Conservation (phyloP, 176 grass and related monocot species). For the Zea mays region Zm-B73-REFERENCE-NAM-5.0 NC_050101.1:167469501-167470000, state of each 20-base stretch:
- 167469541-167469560: too few relatives aligned
- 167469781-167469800: not conserved
- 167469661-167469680: not conserved
- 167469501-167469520: not conserved
- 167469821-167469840: slow-evolving; percentile 89
- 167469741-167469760: not conserved
- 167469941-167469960: not conserved
- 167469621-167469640: not conserved
- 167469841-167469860: slow-evolving; percentile 87
- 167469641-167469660: not conserved
- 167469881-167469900: slow-evolving; percentile 98
- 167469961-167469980: not conserved
- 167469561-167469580: not conserved
- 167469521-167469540: not conserved
- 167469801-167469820: slow-evolving; percentile 56
- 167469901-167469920: slow-evolving; percentile 91
- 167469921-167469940: not conserved
- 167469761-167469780: not conserved
- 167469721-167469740: not conserved
- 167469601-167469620: not conserved
- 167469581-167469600: not conserved
- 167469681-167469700: not conserved
- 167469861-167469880: slow-evolving; percentile 85
- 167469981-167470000: not conserved
- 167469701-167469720: not conserved